phyloP scores from a whole-genome alignment of 306 rosid genomes.

The Castanospermum australe region DNA sequence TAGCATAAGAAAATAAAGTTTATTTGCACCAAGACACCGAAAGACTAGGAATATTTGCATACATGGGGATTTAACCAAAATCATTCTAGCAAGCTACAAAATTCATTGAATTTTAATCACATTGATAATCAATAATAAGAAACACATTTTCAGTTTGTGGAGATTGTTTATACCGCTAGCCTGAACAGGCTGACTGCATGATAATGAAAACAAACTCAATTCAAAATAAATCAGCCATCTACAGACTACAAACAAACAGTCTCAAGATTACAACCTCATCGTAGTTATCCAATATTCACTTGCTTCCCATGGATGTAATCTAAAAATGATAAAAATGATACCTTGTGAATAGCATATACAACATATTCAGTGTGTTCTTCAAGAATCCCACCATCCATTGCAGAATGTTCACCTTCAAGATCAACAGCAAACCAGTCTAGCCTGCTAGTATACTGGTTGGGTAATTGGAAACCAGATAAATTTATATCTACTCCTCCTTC shows the following conservation, averaged over 20 bases:
- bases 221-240: constrained; percentile 5
- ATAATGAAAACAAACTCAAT: constrained; percentile 7
- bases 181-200: background rate
- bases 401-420: constrained; percentile 98
- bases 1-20: constrained; percentile 14
- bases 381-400: constrained; percentile 94
- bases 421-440: constrained; percentile 96
- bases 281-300: constrained; percentile 21
- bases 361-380: constrained; percentile 91
- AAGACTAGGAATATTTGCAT: background rate
- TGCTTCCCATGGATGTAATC: constrained; percentile 16
- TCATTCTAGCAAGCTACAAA: constrained; percentile 9
- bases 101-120: constrained; percentile 9
- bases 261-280: constrained; percentile 18
- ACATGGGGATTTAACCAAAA: background rate
- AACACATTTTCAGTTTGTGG: background rate
- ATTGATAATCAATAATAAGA: background rate
- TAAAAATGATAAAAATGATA: constrained; percentile 32
- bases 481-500: constrained; percentile 59
- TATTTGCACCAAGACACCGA: background rate
- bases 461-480: constrained; percentile 49
- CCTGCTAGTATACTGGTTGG: constrained; percentile 63
- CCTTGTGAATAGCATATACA: constrained; percentile 91
- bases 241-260: background rate
- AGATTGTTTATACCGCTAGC: background rate